A percentile compares a stretch with the other conserved stretches of the same genome.
phyloP scores from a whole-genome alignment of 1,139 yeast species.

The Debaryomyces sp. region DNA sequence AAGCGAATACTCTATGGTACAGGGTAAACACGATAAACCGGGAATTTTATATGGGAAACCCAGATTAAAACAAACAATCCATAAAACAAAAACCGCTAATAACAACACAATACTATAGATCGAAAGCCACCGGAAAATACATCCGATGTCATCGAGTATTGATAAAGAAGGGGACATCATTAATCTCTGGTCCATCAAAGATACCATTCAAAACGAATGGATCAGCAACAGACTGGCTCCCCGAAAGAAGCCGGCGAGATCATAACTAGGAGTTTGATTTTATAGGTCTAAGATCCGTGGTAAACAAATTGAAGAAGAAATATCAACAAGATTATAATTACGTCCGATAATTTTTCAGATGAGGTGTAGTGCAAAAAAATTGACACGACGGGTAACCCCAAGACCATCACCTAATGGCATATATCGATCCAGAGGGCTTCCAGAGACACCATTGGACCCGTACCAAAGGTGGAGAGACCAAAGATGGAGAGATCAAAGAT shows the following conservation, averaged over 20 bases:
- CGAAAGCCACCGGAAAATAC: constrained; percentile 17
- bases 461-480: not conserved
- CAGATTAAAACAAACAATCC: constrained; percentile 35
- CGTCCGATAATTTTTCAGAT: constrained; percentile 4
- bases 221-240: constrained; percentile 2
- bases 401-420: not conserved
- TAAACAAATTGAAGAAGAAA: constrained; percentile 41
- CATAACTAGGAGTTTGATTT: constrained; percentile 15
- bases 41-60: constrained; percentile 48
- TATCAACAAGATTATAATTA: constrained; percentile 7
- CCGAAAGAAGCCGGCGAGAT: constrained; percentile 7
- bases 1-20: constrained; percentile 47
- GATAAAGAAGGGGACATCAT: constrained; percentile 16
- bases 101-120: constrained; percentile 17
- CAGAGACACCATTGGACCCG: not conserved
- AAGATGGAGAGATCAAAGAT: not conserved
- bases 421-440: not conserved
- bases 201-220: constrained; percentile 24
- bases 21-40: constrained; percentile 54
- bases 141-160: constrained; percentile 17
- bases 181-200: constrained; percentile 13
- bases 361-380: constrained; percentile 1
- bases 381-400: constrained; percentile 13
- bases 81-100: constrained; percentile 28
- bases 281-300: constrained; percentile 36